Percentiles rank a stretch among this genome's conserved stretches.
Conservation (phyloP, 2,329 filamentous ascomycete species). For the Aspergillus fructus region DNA sequence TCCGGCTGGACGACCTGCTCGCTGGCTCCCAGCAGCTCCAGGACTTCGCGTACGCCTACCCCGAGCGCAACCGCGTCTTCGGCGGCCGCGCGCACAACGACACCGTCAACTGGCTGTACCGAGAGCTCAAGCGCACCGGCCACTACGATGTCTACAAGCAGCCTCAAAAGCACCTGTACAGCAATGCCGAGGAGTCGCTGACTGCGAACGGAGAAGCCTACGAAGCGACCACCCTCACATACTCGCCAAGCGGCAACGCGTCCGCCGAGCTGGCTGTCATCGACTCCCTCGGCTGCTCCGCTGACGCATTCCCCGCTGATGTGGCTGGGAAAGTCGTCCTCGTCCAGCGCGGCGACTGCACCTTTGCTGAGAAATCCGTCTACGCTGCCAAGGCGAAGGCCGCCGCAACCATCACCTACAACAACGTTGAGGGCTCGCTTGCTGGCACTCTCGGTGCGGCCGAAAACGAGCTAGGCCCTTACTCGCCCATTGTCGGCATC, state of each 20-base stretch:
- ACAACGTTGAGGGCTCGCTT: conserved; percentile 63
- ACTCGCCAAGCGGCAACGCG: conserved; percentile 55
- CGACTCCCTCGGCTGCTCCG: conserved; percentile 62
- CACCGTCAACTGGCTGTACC: conserved; percentile 63
- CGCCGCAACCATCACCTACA: conserved; percentile 70
- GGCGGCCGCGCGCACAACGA: conserved; percentile 57
- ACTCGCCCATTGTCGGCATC: conserved; percentile 65
- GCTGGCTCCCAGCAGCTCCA: conserved; percentile 58
- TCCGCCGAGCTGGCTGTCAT: conserved; percentile 55
- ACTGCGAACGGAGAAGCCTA: conserved; percentile 56
- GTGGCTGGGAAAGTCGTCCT: conserved; percentile 67
- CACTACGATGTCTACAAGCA: conserved; percentile 50
- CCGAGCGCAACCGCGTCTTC: conserved; percentile 31
- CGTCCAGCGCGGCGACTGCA: conserved; percentile 66
- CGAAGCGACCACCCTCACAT: conserved; percentile 58
- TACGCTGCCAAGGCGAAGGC: conserved; percentile 71
- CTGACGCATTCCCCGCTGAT: conserved; percentile 61
- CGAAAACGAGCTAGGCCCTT: conserved; percentile 45
- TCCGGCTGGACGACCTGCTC: conserved; percentile 58
- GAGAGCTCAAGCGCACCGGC: conserved; percentile 47
- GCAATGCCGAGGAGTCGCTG: conserved; percentile 59
- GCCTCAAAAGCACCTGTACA: conserved; percentile 60
- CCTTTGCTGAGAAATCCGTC: conserved; percentile 70
- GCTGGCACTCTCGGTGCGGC: conserved; percentile 68
- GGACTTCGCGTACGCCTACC: conserved; percentile 29